Conservation (phyloP, 768 basidiomycete species). For the Russula griseocarnosa region DNA sequence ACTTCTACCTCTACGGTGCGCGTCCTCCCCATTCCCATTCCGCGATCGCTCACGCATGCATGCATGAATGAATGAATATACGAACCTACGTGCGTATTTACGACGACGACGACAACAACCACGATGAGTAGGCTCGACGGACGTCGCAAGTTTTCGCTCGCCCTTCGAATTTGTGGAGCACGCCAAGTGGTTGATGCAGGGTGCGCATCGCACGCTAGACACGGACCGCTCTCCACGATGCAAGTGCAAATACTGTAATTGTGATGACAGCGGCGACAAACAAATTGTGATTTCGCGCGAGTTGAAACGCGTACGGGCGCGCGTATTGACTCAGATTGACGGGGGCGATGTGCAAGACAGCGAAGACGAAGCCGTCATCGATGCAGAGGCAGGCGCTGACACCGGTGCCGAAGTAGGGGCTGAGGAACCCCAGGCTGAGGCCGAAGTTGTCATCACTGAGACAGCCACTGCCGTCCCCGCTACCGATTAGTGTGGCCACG, state of each 20-base stretch:
- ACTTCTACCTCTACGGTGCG: constrained; percentile 22
- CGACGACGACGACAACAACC: neutral
- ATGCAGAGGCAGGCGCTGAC: neutral
- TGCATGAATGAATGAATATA: neutral
- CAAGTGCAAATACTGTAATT: constrained; percentile 14
- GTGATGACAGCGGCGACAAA: neutral
- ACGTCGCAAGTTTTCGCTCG: constrained; percentile 12
- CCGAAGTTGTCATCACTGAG: neutral
- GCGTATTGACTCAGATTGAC: neutral
- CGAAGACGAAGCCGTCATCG: neutral
- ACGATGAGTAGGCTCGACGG: constrained; percentile 7
- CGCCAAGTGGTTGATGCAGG: constrained; percentile 23
- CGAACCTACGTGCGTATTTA: neutral
- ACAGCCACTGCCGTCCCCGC: neutral
- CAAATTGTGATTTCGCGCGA: constrained; percentile 16
- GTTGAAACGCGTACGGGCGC: neutral
- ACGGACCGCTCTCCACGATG: constrained; percentile 5
- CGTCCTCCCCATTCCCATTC: neutral
- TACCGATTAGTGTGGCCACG: neutral
- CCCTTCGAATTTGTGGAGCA: constrained; percentile 22
- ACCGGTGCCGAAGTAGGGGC: too few relatives aligned
- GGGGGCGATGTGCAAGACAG: neutral
- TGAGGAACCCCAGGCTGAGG: too few relatives aligned
- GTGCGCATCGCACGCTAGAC: constrained; percentile 15
- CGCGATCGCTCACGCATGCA: neutral